Conservation (phyloP, 768 basidiomycete genomes). For the Amanita rubescens region DNA sequence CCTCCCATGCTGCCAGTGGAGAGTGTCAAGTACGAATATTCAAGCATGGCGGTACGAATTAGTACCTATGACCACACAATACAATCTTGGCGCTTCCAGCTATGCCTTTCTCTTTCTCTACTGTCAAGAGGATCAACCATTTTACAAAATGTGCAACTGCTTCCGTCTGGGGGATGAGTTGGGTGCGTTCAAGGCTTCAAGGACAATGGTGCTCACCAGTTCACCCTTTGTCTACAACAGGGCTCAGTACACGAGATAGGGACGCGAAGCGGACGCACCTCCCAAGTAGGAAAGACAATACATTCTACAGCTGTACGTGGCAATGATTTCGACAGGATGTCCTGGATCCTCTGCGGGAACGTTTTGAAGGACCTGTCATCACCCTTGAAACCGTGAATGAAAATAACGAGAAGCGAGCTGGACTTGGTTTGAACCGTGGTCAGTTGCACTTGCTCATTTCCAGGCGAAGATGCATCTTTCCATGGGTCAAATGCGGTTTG, state of each 20-base stretch:
- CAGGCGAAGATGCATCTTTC: neutral
- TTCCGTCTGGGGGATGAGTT: constrained; percentile 43
- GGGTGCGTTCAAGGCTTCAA: neutral
- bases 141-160: constrained; percentile 84
- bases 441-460: constrained; percentile 4
- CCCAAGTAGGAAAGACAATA: constrained; percentile 83
- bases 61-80: constrained; percentile 82
- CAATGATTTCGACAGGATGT: constrained; percentile 64
- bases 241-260: neutral
- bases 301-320: constrained; percentile 54
- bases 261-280: constrained; percentile 42
- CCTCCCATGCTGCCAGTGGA: constrained; percentile 93
- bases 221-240: constrained; percentile 75
- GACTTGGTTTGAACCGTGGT: constrained; percentile 13
- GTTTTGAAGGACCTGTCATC: constrained; percentile 63
- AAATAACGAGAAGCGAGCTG: constrained; percentile 60
- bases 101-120: constrained; percentile 74
- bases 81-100: constrained; percentile 79
- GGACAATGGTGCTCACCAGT: constrained; percentile 42
- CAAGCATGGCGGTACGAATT: neutral
- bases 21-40: neutral
- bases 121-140: constrained; percentile 85
- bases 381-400: constrained; percentile 71
- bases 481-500: too few relatives aligned
- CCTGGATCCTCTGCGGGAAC: constrained; percentile 76